Evolutionary conservation across 1,284 basidiomycete genomes (phyloP).

Genomic region (Ceratobasidium sp.): DNA sequence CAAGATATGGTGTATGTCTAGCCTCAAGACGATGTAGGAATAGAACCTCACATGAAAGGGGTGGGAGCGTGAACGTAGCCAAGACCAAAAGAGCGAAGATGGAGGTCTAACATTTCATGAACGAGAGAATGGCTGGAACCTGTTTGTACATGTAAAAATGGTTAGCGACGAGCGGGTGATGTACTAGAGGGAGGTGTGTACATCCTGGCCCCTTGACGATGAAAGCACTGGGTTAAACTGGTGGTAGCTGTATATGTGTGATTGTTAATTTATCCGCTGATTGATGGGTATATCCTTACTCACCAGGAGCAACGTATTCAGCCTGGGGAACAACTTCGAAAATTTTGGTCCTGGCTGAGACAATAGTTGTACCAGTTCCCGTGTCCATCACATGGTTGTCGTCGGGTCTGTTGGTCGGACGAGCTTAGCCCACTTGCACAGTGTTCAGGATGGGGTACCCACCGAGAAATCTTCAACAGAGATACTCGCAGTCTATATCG

Average conservation of each 20-base stretch:
- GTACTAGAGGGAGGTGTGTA: slow-evolving; percentile 55
- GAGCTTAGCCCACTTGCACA: slow-evolving; percentile 13
- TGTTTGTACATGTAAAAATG: slow-evolving; percentile 43
- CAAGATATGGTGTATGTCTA: background rate
- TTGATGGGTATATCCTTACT: slow-evolving; percentile 56
- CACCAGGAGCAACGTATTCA: slow-evolving; percentile 84
- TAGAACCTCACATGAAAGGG: background rate
- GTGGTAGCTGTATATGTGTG: slow-evolving; percentile 55
- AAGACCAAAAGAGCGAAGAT: slow-evolving; percentile 26
- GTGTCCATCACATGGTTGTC: slow-evolving; percentile 53
- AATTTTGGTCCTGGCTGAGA: slow-evolving; percentile 73
- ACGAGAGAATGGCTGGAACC: slow-evolving; percentile 45
- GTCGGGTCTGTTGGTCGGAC: slow-evolving; percentile 2
- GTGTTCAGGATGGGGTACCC: slow-evolving; percentile 57
- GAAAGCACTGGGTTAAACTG: slow-evolving; percentile 72
- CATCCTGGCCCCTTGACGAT: slow-evolving; percentile 84
- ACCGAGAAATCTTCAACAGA: slow-evolving; percentile 83
- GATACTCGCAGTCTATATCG: slow-evolving; percentile 81
- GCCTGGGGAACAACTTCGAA: slow-evolving; percentile 82
- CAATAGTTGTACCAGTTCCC: slow-evolving; percentile 71
- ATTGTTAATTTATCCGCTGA: slow-evolving; percentile 14
- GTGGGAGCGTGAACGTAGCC: background rate
- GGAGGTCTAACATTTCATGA: slow-evolving; percentile 23
- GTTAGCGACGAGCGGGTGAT: slow-evolving; percentile 44
- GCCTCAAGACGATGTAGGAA: background rate